Evolutionary conservation across 805 yeast species (phyloP), one percentile per base, ranked within the genome.

Genomic region (Candida hungchunana): DNA sequence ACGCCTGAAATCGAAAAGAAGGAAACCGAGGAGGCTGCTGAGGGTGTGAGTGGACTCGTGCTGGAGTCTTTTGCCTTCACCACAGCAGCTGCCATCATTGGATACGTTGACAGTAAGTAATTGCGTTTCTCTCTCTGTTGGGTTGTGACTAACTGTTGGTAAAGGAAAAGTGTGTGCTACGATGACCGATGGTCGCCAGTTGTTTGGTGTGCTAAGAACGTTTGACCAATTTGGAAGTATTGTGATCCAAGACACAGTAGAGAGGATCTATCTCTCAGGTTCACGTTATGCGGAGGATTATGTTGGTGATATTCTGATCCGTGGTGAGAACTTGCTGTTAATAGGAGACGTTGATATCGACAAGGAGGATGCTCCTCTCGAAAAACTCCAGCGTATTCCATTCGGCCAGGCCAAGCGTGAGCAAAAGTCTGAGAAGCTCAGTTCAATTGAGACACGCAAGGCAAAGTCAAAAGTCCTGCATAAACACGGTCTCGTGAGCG

Each of bases 311-410:
- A 81, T 79, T 56, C 74, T 93, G 64, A 81, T 93, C 26, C 82
- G 98, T 62, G 98, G 98, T 43, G 98, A 93, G 60, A 90, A 90
- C 52, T 93, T 93, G 7, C 93, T 89, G 8, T 75, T 89, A 78
- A 59, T 93, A 57, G 98, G 97, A 15, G 97, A 90, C 58, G 74
- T 90, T 43, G 96, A 89, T 59, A 82, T 87, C 43, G 95, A 86
- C 54, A 73, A 66, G 44, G 96, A 88, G 60, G 95, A 84, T 53
- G 74, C 66, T 43, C 83, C 83, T 34, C 60, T 84, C 48, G 68
- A 67, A 26, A 60, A 63, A 11, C 67, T 78, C 59, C 65, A 71
- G 43, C 76, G 73, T 55, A 67, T 85, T 16, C 75, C 75, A 22
- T 88, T 75, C 55, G 67, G 64, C 25, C 73, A 67, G 30, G 94